Conservation (phyloP, 139 green algal genomes). For the Monoraphidium neglectum region DNA sequence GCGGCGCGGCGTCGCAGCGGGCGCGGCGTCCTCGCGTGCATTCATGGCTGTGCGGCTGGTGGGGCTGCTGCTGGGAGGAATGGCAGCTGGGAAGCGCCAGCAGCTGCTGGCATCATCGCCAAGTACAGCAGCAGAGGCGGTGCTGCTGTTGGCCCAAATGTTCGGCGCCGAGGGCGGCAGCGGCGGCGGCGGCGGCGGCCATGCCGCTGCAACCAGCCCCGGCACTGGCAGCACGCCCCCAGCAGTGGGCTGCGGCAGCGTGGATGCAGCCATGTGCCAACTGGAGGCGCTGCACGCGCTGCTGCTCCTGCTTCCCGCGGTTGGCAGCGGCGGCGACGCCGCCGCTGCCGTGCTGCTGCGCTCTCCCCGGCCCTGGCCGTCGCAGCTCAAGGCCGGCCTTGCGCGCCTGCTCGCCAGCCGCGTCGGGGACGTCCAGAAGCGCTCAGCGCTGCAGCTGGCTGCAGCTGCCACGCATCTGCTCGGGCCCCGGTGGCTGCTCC, state of each 20-base stretch:
- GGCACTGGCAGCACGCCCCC: too few species aligned
- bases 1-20: not conserved
- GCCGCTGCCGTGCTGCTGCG: too few species aligned
- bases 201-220: conserved; percentile 8
- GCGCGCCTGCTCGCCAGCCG: conserved; percentile 37
- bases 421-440: conserved; percentile 44
- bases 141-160: conserved; percentile 12
- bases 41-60: conserved; percentile 16
- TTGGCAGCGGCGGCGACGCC: not conserved
- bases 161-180: conserved; percentile 2
- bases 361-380: conserved; percentile 33
- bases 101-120: not conserved
- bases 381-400: conserved; percentile 38
- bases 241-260: not conserved
- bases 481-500: conserved; percentile 57
- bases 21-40: not conserved
- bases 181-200: conserved; percentile 3
- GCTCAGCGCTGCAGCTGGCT: conserved; percentile 60
- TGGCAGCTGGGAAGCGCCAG: too few species aligned
- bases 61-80: not conserved
- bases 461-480: conserved; percentile 40
- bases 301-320: conserved; percentile 57
- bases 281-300: conserved; percentile 64
- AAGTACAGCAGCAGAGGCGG: conserved; percentile 5
- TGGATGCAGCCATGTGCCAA: conserved; percentile 46